Conservation (phyloP, 495 filamentous ascomycete species). For the Tricharina praecox region DNA sequence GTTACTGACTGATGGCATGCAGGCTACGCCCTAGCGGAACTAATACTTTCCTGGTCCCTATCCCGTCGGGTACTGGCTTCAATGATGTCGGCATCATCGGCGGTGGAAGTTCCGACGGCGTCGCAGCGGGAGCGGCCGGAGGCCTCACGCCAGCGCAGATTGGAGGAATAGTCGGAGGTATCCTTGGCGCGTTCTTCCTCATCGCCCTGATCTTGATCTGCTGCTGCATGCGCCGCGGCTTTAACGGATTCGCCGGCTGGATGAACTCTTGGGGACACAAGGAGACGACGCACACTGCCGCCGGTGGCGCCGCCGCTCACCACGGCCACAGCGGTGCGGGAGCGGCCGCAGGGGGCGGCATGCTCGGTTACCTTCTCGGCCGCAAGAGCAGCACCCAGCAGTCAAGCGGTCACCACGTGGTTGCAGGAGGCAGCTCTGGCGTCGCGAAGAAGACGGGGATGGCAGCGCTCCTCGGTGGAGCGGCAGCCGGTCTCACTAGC, state of each 20-base stretch:
- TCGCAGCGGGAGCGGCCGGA: too few relatives aligned
- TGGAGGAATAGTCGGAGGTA: constrained; percentile 26
- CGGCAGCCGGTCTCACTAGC: constrained; percentile 21
- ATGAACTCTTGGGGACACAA: constrained; percentile 11
- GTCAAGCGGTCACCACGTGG: constrained; percentile 8
- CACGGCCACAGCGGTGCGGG: constrained; percentile 6
- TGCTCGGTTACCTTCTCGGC: constrained; percentile 19
- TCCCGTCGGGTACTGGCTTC: constrained; percentile 4
- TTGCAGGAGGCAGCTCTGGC: constrained; percentile 7
- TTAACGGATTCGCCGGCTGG: constrained; percentile 19
- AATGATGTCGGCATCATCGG: constrained; percentile 6
- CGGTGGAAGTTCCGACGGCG: not conserved
- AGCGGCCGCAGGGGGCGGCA: constrained; percentile 15
- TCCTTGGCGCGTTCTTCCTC: constrained; percentile 24
- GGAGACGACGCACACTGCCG: constrained; percentile 9
- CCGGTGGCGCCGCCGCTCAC: not conserved
- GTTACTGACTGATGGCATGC: too few relatives aligned
- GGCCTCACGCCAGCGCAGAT: constrained; percentile 24
- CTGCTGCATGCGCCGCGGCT: constrained; percentile 24
- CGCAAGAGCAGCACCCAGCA: constrained; percentile 7
- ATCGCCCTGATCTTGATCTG: constrained; percentile 23
- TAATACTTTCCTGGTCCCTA: constrained; percentile 22
- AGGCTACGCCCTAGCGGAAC: not conserved
- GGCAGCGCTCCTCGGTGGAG: constrained; percentile 24
- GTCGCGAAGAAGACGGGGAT: constrained; percentile 9